Percentiles rank a stretch among this genome's conserved stretches.
phyloP scores from a whole-genome alignment of 441 rosid genomes.

The Bocquillonia castaneifolia region DNA sequence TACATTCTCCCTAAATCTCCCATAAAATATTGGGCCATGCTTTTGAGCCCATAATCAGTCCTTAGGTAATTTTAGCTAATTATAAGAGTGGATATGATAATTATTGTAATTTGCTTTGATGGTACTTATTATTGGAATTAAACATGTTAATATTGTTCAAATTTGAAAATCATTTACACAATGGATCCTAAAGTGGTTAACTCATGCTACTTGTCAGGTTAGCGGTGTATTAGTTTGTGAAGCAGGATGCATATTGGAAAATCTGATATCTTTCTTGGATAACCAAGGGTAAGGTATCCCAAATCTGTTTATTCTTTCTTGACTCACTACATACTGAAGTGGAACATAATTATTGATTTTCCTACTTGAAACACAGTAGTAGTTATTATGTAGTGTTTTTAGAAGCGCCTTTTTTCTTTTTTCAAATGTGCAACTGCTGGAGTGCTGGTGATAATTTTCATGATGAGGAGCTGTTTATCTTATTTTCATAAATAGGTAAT shows the following conservation, averaged over 20 bases:
- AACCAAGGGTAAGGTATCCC: constrained; percentile 58
- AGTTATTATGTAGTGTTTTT: background rate
- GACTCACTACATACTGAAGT: constrained; percentile 7
- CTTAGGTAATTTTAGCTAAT: background rate
- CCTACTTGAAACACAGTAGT: background rate
- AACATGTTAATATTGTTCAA: background rate
- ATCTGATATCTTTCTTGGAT: constrained; percentile 68
- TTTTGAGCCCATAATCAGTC: background rate
- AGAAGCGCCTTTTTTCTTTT: background rate
- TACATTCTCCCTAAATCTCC: background rate
- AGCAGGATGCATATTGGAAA: constrained; percentile 97
- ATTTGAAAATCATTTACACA: background rate
- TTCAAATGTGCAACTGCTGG: background rate
- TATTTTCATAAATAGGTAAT: background rate
- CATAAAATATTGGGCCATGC: background rate
- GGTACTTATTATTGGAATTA: background rate
- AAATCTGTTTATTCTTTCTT: background rate
- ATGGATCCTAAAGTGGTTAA: constrained; percentile 18
- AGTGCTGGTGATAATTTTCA: background rate
- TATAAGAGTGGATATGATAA: background rate
- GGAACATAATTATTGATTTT: background rate
- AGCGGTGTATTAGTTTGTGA: constrained; percentile 88
- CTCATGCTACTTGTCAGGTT: constrained; percentile 47
- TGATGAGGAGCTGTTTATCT: background rate
- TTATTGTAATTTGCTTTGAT: background rate